Evolutionary conservation across 2,329 filamentous ascomycete species (phyloP).

Genomic region (Fonsecaea nubica): DNA sequence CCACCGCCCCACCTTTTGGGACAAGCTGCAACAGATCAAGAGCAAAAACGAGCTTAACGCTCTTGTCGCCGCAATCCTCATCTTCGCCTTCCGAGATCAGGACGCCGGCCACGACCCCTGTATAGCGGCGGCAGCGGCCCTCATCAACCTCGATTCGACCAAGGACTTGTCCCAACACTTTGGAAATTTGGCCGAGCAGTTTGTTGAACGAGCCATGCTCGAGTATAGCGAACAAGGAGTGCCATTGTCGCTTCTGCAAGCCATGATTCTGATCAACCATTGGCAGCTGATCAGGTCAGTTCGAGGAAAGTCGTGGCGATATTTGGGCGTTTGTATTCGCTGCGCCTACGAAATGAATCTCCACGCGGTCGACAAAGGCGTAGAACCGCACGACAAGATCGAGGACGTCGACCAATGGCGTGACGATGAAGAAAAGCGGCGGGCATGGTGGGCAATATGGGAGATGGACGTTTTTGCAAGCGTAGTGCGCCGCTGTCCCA

Average conservation of each 20-base stretch:
- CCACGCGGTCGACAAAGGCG: conserved; percentile 41
- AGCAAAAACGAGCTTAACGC: conserved; percentile 37
- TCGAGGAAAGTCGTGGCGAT: conserved; percentile 48
- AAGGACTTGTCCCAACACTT: neutral
- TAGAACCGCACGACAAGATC: conserved; percentile 1
- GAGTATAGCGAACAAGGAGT: conserved; percentile 43
- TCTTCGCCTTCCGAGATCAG: conserved; percentile 41
- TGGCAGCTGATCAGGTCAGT: conserved; percentile 48
- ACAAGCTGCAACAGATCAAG: conserved; percentile 39
- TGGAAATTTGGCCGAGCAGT: neutral
- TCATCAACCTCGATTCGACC: no score
- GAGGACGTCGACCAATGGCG: conserved; percentile 37
- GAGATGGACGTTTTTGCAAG: conserved; percentile 54
- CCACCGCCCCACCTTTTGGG: conserved; percentile 42
- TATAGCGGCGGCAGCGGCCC: neutral
- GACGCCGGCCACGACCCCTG: conserved; percentile 34
- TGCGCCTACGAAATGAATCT: conserved; percentile 48
- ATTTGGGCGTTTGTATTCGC: conserved; percentile 42
- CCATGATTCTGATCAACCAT: conserved; percentile 46
- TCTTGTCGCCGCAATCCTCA: conserved; percentile 45
- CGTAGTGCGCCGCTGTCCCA: conserved; percentile 49
- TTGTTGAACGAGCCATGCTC: conserved; percentile 34
- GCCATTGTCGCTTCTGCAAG: conserved; percentile 47
- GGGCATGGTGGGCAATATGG: conserved; percentile 53
- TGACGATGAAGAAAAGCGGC: conserved; percentile 47